Evolutionary conservation across 257 asterid species (phyloP).

Genomic region (Jacaranda copaia): DNA sequence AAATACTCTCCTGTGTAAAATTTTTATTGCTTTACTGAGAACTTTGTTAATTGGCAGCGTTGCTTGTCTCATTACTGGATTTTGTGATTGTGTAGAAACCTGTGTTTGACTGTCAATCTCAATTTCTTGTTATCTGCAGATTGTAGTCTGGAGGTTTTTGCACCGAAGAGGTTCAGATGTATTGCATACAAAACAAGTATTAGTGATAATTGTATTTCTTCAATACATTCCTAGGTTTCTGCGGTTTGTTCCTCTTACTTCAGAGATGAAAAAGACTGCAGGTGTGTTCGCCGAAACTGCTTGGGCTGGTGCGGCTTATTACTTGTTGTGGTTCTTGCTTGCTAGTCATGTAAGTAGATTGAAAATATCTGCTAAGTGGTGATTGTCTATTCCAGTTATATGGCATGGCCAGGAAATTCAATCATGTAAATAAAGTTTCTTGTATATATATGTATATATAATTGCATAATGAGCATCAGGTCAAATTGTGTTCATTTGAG

Average conservation of each 20-base stretch:
- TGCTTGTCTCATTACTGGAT: constrained; percentile 13
- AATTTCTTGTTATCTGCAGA: constrained; percentile 52
- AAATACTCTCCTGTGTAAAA: background rate
- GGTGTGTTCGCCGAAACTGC: constrained; percentile 98
- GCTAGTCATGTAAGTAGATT: constrained; percentile 87
- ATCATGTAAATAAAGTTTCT: constrained; percentile 1
- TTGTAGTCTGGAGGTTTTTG: constrained; percentile 87
- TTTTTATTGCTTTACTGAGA: background rate
- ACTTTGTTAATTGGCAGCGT: constrained; percentile 1
- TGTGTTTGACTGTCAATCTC: constrained; percentile 8
- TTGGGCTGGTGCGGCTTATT: constrained; percentile 99
- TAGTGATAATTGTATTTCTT: constrained; percentile 70
- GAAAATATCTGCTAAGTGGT: constrained; percentile 9
- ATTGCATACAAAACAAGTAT: constrained; percentile 71
- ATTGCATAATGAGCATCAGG: background rate
- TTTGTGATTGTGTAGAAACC: constrained; percentile 22
- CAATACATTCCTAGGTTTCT: constrained; percentile 86
- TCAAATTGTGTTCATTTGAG: background rate
- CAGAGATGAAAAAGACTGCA: constrained; percentile 90
- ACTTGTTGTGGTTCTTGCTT: constrained; percentile 88
- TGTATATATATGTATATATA: too few relatives aligned
- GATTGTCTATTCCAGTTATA: background rate
- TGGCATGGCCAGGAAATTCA: constrained; percentile 8
- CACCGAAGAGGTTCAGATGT: constrained; percentile 70
- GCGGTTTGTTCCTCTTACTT: constrained; percentile 77